These are phyloP conservation scores for Diddensiella santjacobensis DNA, from an alignment of 805 yeast genomes.

Conservation along the genomic window DNA sequence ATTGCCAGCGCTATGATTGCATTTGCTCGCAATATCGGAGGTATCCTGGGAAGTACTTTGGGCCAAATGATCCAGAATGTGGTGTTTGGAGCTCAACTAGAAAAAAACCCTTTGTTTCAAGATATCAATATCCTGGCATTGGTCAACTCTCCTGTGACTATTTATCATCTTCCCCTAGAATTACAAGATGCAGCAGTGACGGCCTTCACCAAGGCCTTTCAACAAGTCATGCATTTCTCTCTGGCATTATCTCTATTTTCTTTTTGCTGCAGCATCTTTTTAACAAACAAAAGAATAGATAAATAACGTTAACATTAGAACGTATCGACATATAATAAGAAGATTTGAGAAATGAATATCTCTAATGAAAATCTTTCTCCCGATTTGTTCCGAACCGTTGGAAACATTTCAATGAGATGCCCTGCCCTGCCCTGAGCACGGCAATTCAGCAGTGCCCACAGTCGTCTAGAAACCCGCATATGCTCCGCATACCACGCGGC, in stretches of 20 bases:
- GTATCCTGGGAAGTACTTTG: slow-evolving; percentile 40
- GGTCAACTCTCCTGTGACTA: not conserved
- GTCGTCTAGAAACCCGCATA: too few species aligned
- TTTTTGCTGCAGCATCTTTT: not conserved
- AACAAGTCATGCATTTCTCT: not conserved
- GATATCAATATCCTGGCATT: not conserved
- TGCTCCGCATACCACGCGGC: too few species aligned
- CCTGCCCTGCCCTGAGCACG: too few species aligned
- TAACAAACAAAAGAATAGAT: not conserved
- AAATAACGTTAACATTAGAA: too few species aligned
- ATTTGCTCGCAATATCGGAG: slow-evolving; percentile 43
- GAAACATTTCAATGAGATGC: too few species aligned
- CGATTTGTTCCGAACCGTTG: too few species aligned
- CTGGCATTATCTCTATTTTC: not conserved
- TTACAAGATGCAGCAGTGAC: not conserved
- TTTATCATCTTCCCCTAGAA: not conserved
- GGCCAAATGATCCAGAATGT: slow-evolving; percentile 35
- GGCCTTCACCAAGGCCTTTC: not conserved
- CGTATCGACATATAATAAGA: too few species aligned
- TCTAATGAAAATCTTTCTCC: too few species aligned
- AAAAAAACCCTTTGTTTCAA: not conserved
- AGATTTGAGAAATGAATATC: too few species aligned
- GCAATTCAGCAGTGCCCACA: too few species aligned
- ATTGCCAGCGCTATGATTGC: slow-evolving; percentile 43
- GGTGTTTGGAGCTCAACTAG: slow-evolving; percentile 6